These are phyloP conservation scores for Sapria himalayana DNA, from an alignment of 345 rosid genomes.

Conservation along the genomic window DNA sequence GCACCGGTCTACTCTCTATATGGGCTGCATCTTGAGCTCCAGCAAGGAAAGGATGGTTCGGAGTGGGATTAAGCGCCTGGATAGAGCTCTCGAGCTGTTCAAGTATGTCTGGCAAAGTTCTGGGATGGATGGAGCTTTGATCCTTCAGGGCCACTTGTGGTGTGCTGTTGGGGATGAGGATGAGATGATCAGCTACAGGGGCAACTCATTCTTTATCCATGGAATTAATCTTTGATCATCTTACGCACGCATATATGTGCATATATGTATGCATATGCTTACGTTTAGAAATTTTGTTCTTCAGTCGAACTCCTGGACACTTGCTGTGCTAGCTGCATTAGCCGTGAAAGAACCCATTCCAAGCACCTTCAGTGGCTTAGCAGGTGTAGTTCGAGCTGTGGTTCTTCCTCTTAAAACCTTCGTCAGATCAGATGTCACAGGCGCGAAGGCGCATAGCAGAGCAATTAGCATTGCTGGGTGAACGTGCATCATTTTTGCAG, in stretches of 20 bases:
- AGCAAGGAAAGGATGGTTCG: constrained; percentile 27
- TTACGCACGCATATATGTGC: no score
- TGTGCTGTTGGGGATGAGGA: constrained; percentile 36
- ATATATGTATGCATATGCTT: no score
- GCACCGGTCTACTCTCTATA: constrained; percentile 15
- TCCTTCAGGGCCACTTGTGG: constrained; percentile 52
- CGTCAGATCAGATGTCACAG: constrained; percentile 63
- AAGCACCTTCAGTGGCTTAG: no score
- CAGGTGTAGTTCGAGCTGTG: constrained; percentile 33
- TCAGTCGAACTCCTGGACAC: no score
- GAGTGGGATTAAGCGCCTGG: constrained; percentile 54
- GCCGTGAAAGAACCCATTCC: no score
- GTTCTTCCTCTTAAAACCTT: no score
- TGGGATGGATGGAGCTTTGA: constrained; percentile 35
- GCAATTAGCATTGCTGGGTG: constrained; percentile 73
- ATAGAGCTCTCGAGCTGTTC: constrained; percentile 37
- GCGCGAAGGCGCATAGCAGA: constrained; percentile 55
- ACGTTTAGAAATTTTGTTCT: no score
- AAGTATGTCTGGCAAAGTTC: constrained; percentile 63
- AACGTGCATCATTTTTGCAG: constrained; percentile 38
- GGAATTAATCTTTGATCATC: constrained; percentile 24
- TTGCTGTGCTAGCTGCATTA: no score
- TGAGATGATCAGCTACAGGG: constrained; percentile 20
- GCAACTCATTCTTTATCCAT: constrained; percentile 36
- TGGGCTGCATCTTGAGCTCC: constrained; percentile 55